These are phyloP conservation scores for Fusarium coicis DNA, from an alignment of 2,329 filamentous ascomycete genomes.

Conservation along the genomic window DNA sequence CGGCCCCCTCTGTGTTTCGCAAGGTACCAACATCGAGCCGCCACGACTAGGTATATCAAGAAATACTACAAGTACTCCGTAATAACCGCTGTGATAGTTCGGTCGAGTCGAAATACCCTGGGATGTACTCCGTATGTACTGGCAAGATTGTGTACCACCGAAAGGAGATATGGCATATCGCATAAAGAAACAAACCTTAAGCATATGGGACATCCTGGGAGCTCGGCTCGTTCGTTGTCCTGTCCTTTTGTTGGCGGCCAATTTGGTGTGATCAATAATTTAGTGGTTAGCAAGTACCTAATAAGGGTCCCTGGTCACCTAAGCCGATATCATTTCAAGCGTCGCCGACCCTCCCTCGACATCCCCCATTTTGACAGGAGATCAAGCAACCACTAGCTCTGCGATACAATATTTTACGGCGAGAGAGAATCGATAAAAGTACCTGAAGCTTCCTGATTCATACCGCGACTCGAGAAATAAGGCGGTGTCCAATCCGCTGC, in stretches of 20 bases:
- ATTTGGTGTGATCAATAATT: conserved; percentile 36
- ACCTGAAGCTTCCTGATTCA: background rate
- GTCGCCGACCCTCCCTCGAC: conserved; percentile 37
- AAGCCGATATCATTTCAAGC: conserved; percentile 40
- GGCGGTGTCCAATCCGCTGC: conserved; percentile 10
- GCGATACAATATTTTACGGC: conserved; percentile 8
- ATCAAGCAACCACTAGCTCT: conserved; percentile 20
- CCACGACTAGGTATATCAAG: conserved; percentile 30
- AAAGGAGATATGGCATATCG: background rate
- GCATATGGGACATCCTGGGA: background rate
- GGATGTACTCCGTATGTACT: background rate
- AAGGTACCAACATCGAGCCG: conserved; percentile 27
- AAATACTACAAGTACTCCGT: background rate
- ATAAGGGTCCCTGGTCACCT: conserved; percentile 39
- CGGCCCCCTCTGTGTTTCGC: conserved; percentile 35
- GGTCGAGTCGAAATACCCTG: conserved; percentile 16
- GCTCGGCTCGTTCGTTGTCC: conserved; percentile 17
- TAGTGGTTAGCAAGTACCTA: conserved; percentile 29
- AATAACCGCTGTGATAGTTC: conserved; percentile 22
- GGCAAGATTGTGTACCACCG: background rate
- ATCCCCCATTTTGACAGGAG: conserved; percentile 33
- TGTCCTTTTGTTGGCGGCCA: conserved; percentile 28
- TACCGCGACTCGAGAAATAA: background rate
- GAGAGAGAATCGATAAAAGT: background rate
- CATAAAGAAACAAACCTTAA: background rate